Conservation (phyloP, 2,329 filamentous ascomycete species). For the Hyphodiscus sp. region DNA sequence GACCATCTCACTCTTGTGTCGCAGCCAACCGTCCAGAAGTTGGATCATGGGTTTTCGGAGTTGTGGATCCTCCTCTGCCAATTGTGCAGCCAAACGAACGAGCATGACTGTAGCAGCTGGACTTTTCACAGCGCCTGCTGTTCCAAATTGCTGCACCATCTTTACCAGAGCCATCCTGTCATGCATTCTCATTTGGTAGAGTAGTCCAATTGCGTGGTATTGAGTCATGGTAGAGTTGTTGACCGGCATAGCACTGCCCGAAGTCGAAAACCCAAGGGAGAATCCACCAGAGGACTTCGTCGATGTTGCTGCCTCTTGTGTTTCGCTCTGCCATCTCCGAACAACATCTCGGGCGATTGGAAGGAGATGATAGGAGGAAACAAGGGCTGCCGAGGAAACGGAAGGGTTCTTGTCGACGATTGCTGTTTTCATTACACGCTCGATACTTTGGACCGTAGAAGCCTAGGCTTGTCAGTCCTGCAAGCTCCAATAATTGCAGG, state of each 20-base stretch:
- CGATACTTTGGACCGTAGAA: conserved; percentile 93
- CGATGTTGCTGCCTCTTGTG: conserved; percentile 89
- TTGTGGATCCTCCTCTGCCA: conserved; percentile 86
- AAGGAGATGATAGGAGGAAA: conserved; percentile 96
- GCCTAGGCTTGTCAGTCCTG: conserved; percentile 47
- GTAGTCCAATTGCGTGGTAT: conserved; percentile 93
- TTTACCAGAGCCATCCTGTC: conserved; percentile 98
- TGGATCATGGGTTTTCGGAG: conserved; percentile 95
- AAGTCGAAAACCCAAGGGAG: conserved; percentile 82
- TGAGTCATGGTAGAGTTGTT: conserved; percentile 97
- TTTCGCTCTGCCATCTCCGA: conserved; percentile 96
- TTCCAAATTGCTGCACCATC: conserved; percentile 99
- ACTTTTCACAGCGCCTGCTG: conserved; percentile 87
- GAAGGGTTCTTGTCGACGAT: conserved; percentile 99
- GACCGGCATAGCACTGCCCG: conserved; percentile 66
- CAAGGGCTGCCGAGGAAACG: conserved; percentile 89
- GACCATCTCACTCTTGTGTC: conserved; percentile 99
- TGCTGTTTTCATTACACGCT: conserved; percentile 96
- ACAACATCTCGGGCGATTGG: conserved; percentile 95
- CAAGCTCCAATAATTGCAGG: conserved; percentile 6
- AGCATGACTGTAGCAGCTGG: conserved; percentile 89
- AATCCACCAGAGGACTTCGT: conserved; percentile 86
- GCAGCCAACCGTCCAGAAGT: conserved; percentile 90
- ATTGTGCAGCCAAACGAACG: conserved; percentile 83
- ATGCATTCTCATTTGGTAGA: conserved; percentile 97